A percentile compares a stretch with the other conserved stretches of the same genome.
phyloP scores from a whole-genome alignment of 441 rosid genomes.

The Populus hybrid region DNA sequence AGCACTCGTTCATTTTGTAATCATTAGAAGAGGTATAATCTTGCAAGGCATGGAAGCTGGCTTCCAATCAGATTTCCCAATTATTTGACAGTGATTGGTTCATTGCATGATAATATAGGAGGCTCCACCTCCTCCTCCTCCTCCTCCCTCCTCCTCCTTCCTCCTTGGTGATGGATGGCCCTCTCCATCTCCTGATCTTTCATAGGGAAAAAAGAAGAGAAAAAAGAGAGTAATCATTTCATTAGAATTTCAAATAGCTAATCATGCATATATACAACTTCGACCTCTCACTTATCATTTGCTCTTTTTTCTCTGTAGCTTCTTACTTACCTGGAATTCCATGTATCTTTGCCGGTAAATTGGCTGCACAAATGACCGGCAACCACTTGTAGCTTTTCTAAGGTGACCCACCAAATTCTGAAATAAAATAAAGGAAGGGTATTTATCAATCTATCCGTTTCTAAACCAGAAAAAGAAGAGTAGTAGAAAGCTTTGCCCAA shows the following conservation, averaged over 20 bases:
- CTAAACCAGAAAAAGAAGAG: too few relatives aligned
- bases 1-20: background rate
- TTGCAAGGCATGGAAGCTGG: background rate
- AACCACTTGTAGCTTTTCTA: background rate
- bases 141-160: background rate
- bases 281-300: background rate
- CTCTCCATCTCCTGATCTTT: background rate
- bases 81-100: background rate
- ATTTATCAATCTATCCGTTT: too few relatives aligned
- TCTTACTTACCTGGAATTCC: background rate
- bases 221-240: background rate
- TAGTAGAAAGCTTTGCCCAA: too few relatives aligned
- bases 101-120: background rate
- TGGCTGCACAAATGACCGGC: background rate
- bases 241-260: background rate
- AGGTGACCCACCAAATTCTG: background rate
- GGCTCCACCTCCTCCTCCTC: background rate
- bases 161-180: background rate
- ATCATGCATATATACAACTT: background rate
- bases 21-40: background rate
- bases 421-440: too few relatives aligned
- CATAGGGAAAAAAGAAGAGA: background rate
- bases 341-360: background rate
- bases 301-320: too few relatives aligned
- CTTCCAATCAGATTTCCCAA: background rate